These are phyloP conservation scores for Lentinula detonsa DNA, from an alignment of 768 basidiomycete genomes.

Conservation along the genomic window DNA sequence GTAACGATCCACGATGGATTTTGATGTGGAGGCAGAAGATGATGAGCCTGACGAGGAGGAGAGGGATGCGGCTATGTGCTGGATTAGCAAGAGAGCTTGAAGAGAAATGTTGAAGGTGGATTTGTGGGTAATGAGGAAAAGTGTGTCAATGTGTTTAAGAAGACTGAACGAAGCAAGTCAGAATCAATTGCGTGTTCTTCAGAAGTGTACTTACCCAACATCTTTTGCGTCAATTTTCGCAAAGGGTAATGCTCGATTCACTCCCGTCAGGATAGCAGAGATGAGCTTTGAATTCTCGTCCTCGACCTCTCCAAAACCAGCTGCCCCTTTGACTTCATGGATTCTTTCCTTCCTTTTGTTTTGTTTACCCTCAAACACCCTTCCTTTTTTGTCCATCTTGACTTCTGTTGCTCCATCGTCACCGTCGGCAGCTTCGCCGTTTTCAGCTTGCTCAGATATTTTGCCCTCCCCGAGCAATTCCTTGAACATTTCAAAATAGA, in stretches of 20 bases:
- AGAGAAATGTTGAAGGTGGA: slow-evolving; percentile 97
- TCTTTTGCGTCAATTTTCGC: slow-evolving; percentile 72
- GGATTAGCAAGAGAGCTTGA: slow-evolving; percentile 85
- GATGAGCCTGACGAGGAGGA: slow-evolving; percentile 31
- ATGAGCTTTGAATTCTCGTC: slow-evolving; percentile 78
- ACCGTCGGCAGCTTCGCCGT: slow-evolving; percentile 25
- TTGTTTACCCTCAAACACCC: slow-evolving; percentile 20
- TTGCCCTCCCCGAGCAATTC: slow-evolving; percentile 70
- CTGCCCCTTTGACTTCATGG: slow-evolving; percentile 45
- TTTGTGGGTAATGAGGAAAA: slow-evolving; percentile 92
- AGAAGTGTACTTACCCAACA: slow-evolving; percentile 42
- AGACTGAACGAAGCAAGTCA: slow-evolving; percentile 41
- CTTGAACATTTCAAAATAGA: slow-evolving; percentile 93
- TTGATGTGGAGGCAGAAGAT: slow-evolving; percentile 33
- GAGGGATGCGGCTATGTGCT: slow-evolving; percentile 67
- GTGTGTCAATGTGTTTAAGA: slow-evolving; percentile 81
- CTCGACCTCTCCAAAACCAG: slow-evolving; percentile 69
- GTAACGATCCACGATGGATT: slow-evolving; percentile 56
- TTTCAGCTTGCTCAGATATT: slow-evolving; percentile 19
- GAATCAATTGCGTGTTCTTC: background rate
- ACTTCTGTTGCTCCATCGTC: slow-evolving; percentile 23
- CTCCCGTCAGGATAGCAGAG: slow-evolving; percentile 87
- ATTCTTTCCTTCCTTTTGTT: slow-evolving; percentile 30
- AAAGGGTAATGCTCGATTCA: slow-evolving; percentile 93
- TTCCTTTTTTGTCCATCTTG: slow-evolving; percentile 20